Conservation (phyloP, 2,329 filamentous ascomycete genomes). For the Aspergillus pseudoglaucus region DNA sequence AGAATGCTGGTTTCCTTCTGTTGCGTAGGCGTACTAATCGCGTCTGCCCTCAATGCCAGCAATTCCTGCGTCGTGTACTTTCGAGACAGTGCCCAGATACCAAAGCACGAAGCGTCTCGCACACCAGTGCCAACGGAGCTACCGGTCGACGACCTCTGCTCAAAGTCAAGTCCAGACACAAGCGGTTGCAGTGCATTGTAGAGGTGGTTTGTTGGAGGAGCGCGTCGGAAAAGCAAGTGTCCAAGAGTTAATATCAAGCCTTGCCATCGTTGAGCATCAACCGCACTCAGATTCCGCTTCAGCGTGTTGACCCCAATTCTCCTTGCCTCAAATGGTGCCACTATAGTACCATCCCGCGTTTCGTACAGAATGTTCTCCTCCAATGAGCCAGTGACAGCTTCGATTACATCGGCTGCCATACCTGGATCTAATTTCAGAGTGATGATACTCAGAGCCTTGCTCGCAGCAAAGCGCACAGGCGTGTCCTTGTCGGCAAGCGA, state of each 20-base stretch:
- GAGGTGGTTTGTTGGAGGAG: constrained; percentile 65
- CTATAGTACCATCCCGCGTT: constrained; percentile 36
- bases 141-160: constrained; percentile 81
- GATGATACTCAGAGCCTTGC: constrained; percentile 85
- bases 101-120: constrained; percentile 91
- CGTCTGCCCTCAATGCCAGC: constrained; percentile 48
- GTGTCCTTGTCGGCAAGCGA: constrained; percentile 80
- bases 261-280: constrained; percentile 84
- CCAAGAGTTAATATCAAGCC: constrained; percentile 81
- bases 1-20: constrained; percentile 46
- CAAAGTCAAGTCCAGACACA: constrained; percentile 74
- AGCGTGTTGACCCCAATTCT: constrained; percentile 32
- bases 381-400: constrained; percentile 68
- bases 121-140: constrained; percentile 82
- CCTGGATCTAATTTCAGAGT: constrained; percentile 70
- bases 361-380: constrained; percentile 57
- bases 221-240: constrained; percentile 77
- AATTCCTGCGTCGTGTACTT: constrained; percentile 79
- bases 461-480: constrained; percentile 80
- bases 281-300: constrained; percentile 59
- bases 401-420: constrained; percentile 81
- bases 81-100: constrained; percentile 85
- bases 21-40: constrained; percentile 23
- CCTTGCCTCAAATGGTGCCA: constrained; percentile 29
- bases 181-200: constrained; percentile 69